Evolutionary conservation across 495 filamentous ascomycete species (phyloP).

Genomic region (Pyronema omphalodes): DNA sequence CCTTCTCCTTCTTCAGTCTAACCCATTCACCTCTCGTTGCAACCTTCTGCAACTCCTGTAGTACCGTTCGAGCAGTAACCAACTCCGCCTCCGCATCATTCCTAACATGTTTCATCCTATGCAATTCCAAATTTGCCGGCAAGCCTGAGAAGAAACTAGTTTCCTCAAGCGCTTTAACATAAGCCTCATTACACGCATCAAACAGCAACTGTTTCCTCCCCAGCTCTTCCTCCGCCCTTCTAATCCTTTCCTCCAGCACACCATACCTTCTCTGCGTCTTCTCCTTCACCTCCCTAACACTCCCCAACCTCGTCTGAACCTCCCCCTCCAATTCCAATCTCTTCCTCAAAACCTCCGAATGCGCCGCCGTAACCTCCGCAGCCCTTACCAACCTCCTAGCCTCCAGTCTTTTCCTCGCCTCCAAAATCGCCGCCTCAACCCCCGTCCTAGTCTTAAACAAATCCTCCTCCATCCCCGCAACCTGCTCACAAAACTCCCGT

Average conservation of each 20-base stretch:
- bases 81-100: background rate
- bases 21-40: too few relatives aligned
- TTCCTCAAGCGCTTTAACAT: background rate
- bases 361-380: background rate
- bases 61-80: too few relatives aligned
- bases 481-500: background rate
- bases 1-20: too few relatives aligned
- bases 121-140: background rate
- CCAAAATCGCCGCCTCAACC: conserved; percentile 5
- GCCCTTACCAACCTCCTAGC: background rate
- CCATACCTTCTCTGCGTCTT: conserved; percentile 13
- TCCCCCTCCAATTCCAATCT: conserved; percentile 6
- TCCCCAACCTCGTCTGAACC: conserved; percentile 4
- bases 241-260: conserved; percentile 6
- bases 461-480: background rate
- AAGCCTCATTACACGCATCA: background rate
- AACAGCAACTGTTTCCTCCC: background rate
- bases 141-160: background rate
- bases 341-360: conserved; percentile 1
- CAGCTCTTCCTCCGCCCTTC: conserved; percentile 2
- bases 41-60: too few relatives aligned
- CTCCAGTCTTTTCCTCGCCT: conserved; percentile 3
- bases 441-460: background rate
- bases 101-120: background rate
- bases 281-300: conserved; percentile 14